These are phyloP conservation scores for Elsinoe batatas DNA, from an alignment of 2,329 filamentous ascomycete genomes.

Conservation along the genomic window DNA sequence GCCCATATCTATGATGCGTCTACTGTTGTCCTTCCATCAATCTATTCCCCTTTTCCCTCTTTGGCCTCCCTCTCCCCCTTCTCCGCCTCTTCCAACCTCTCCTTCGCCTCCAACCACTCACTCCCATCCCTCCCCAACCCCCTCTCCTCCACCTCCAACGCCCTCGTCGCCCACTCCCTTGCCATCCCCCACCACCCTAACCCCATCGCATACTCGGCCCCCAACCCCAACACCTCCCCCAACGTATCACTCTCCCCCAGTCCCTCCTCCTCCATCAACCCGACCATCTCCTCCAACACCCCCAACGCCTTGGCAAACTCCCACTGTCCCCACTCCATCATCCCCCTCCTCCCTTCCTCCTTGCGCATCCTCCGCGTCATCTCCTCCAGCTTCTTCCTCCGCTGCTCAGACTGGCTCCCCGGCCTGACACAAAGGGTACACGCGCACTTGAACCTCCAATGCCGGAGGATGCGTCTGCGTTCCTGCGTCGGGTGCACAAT, in stretches of 20 bases:
- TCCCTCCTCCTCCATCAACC: constrained; percentile 18
- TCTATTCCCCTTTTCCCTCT: background rate
- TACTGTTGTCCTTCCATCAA: background rate
- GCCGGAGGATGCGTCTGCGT: constrained; percentile 16
- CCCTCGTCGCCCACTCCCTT: constrained; percentile 19
- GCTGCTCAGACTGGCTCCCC: constrained; percentile 11
- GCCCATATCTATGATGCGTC: constrained; percentile 3
- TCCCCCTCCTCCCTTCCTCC: constrained; percentile 10
- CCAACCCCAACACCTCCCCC: constrained; percentile 17
- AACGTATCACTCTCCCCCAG: constrained; percentile 19
- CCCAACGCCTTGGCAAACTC: constrained; percentile 14
- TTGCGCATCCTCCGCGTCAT: constrained; percentile 9
- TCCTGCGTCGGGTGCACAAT: constrained; percentile 15
- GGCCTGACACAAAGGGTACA: constrained; percentile 21
- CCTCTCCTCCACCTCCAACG: constrained; percentile 22
- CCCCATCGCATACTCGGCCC: constrained; percentile 17
- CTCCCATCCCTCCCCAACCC: constrained; percentile 19
- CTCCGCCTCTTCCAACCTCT: background rate
- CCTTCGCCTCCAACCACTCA: constrained; percentile 11
- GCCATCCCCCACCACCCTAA: constrained; percentile 16
- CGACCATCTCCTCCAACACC: constrained; percentile 16
- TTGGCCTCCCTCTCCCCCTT: background rate
- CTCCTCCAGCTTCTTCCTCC: constrained; percentile 14
- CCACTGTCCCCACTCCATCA: constrained; percentile 10
- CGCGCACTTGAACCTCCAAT: constrained; percentile 24